Percentiles rank a stretch among this genome's conserved stretches.
phyloP scores from a whole-genome alignment of 441 rosid genomes.

The Pelargonium myrrhifolium region DNA sequence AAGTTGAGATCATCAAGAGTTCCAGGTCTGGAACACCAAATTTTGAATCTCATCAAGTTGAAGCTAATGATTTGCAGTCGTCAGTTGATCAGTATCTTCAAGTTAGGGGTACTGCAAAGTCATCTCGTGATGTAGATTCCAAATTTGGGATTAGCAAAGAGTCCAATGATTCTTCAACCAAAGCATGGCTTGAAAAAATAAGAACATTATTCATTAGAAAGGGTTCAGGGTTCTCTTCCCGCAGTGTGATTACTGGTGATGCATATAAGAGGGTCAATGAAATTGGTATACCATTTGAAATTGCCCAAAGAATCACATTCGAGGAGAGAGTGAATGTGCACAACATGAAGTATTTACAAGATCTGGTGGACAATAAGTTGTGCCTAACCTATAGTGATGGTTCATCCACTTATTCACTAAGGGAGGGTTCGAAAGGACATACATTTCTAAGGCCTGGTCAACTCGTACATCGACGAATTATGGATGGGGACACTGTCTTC shows the following conservation, averaged over 20 bases:
- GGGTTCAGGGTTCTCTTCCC: slow-evolving; percentile 93
- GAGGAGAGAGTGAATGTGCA: slow-evolving; percentile 82
- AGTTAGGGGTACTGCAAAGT: slow-evolving; percentile 74
- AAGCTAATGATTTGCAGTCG: slow-evolving; percentile 61
- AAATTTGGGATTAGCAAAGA: slow-evolving; percentile 55
- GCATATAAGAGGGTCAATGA: slow-evolving; percentile 67
- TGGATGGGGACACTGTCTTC: slow-evolving; percentile 92
- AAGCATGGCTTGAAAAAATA: slow-evolving; percentile 93
- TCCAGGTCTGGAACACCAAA: slow-evolving; percentile 80
- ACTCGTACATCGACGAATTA: slow-evolving; percentile 73
- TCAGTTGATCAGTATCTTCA: slow-evolving; percentile 67
- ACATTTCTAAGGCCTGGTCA: slow-evolving; percentile 77
- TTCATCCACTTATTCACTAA: slow-evolving; percentile 59
- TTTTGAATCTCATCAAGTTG: slow-evolving; percentile 75
- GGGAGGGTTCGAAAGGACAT: slow-evolving; percentile 92
- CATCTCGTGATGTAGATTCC: slow-evolving; percentile 52
- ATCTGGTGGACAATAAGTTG: slow-evolving; percentile 62
- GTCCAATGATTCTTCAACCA: slow-evolving; percentile 53
- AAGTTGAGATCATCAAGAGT: slow-evolving; percentile 50
- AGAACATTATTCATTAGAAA: slow-evolving; percentile 75
- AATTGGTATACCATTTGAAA: slow-evolving; percentile 73
- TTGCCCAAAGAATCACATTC: slow-evolving; percentile 80
- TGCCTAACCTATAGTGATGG: slow-evolving; percentile 80
- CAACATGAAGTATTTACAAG: slow-evolving; percentile 55
- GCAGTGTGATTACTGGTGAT: slow-evolving; percentile 96